phyloP scores from a whole-genome alignment of 495 filamentous ascomycete genomes.

The Saxophila tyrrhenica region DNA sequence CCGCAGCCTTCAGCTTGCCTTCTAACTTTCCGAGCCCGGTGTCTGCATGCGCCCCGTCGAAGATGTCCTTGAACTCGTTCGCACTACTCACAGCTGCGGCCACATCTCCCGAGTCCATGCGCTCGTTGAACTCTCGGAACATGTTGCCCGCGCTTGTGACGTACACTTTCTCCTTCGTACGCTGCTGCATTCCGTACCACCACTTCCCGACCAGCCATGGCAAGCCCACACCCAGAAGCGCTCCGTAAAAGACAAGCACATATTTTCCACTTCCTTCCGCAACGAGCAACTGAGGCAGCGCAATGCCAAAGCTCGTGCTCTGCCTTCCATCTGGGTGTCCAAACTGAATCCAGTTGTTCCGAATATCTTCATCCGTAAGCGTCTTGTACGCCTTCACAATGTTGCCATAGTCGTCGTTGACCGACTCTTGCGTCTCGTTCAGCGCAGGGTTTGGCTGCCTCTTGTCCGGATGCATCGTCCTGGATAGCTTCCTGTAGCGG shows the following conservation, averaged over 20 bases:
- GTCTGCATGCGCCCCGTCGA: constrained; percentile 65
- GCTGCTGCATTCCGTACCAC: constrained; percentile 93
- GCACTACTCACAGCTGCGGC: constrained; percentile 70
- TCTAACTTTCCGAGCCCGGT: constrained; percentile 70
- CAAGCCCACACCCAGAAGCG: constrained; percentile 73
- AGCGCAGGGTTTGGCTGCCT: constrained; percentile 64
- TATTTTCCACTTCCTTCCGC: constrained; percentile 93
- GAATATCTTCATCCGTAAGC: constrained; percentile 88
- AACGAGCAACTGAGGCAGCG: constrained; percentile 84
- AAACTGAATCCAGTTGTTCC: constrained; percentile 91
- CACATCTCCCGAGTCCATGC: constrained; percentile 66
- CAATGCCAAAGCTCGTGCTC: constrained; percentile 94
- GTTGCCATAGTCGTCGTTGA: constrained; percentile 86
- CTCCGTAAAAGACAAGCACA: constrained; percentile 77
- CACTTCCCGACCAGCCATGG: constrained; percentile 91
- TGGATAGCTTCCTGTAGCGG: constrained; percentile 72
- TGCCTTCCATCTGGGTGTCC: constrained; percentile 97
- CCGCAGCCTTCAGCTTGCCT: constrained; percentile 52
- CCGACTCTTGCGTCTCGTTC: constrained; percentile 76
- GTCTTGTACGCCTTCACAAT: constrained; percentile 95
- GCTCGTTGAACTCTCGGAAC: constrained; percentile 82
- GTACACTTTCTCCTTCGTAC: constrained; percentile 83
- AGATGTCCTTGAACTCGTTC: constrained; percentile 61
- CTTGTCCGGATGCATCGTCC: constrained; percentile 90
- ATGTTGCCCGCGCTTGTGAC: constrained; percentile 86